Evolutionary conservation across 352 stramenopile genomes (phyloP).

Genomic region (Saprolegnia parasitica): DNA sequence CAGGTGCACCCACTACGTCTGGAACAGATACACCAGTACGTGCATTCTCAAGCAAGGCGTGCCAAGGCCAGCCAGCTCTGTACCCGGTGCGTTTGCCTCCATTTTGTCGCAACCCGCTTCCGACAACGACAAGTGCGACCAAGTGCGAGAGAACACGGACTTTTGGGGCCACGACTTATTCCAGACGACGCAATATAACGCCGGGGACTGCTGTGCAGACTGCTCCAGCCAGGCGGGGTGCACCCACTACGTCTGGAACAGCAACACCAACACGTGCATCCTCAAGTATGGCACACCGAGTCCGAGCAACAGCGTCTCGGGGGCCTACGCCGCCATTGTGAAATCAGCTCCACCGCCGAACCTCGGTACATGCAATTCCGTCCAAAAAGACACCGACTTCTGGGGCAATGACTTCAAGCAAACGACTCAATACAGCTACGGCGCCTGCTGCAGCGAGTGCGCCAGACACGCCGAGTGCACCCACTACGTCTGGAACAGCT

Average conservation of each 20-base stretch:
- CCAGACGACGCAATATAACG: background rate
- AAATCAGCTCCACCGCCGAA: too few species aligned
- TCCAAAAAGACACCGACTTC: slow-evolving; percentile 13
- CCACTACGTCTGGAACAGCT: background rate
- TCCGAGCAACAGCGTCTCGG: too few species aligned
- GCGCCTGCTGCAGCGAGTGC: slow-evolving; percentile 10
- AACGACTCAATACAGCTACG: background rate
- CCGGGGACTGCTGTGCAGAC: slow-evolving; percentile 5
- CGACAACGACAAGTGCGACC: background rate
- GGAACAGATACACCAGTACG: background rate
- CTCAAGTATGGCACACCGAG: background rate
- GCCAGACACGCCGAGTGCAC: background rate
- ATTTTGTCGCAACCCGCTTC: background rate
- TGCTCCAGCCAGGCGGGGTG: background rate
- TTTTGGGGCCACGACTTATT: slow-evolving; percentile 11
- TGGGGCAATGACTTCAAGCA: slow-evolving; percentile 5
- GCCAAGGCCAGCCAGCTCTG: background rate
- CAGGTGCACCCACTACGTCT: slow-evolving; percentile 1
- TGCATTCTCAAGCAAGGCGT: slow-evolving; percentile 10
- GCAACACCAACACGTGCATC: background rate
- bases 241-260: background rate
- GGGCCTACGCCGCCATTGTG: too few species aligned
- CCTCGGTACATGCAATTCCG: background rate
- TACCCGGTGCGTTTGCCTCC: background rate
- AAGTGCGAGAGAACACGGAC: background rate